Conservation (phyloP, 805 yeast genomes). For the Barnettozyma sucrosica region DNA sequence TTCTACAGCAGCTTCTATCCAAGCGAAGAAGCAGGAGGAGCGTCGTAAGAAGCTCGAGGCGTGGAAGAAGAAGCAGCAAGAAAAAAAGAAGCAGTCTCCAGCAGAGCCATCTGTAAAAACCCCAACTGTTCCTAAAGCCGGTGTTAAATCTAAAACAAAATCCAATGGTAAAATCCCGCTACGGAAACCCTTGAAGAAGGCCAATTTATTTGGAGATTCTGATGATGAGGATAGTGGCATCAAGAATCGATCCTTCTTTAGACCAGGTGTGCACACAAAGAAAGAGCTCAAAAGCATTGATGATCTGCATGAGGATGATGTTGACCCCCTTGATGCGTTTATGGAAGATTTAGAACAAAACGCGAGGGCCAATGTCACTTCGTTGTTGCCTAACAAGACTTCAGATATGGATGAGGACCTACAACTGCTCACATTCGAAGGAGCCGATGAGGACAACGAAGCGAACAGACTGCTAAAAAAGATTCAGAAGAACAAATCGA, state of each 20-base stretch:
- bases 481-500: constrained; percentile 48
- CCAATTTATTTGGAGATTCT: constrained; percentile 24
- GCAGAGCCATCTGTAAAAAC: background rate
- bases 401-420: constrained; percentile 22
- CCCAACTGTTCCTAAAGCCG: background rate
- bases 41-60: constrained; percentile 41
- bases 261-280: constrained; percentile 12
- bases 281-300: constrained; percentile 16
- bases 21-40: constrained; percentile 19
- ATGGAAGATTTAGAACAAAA: constrained; percentile 28
- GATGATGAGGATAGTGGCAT: constrained; percentile 27
- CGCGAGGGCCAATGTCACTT: background rate
- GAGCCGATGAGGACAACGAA: constrained; percentile 28
- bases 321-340: constrained; percentile 43
- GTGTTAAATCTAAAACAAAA: background rate
- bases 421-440: constrained; percentile 14
- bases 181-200: constrained; percentile 6
- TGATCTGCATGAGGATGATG: constrained; percentile 28
- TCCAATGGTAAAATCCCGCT: background rate
- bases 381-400: background rate
- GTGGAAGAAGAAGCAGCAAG: constrained; percentile 43
- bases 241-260: constrained; percentile 16
- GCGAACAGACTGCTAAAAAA: constrained; percentile 28
- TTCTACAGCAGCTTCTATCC: background rate
- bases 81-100: constrained; percentile 20